A percentile compares a stretch with the other conserved stretches of the same genome.
phyloP scores from a whole-genome alignment of 805 yeast genomes.

The Millerozyma miso region DNA sequence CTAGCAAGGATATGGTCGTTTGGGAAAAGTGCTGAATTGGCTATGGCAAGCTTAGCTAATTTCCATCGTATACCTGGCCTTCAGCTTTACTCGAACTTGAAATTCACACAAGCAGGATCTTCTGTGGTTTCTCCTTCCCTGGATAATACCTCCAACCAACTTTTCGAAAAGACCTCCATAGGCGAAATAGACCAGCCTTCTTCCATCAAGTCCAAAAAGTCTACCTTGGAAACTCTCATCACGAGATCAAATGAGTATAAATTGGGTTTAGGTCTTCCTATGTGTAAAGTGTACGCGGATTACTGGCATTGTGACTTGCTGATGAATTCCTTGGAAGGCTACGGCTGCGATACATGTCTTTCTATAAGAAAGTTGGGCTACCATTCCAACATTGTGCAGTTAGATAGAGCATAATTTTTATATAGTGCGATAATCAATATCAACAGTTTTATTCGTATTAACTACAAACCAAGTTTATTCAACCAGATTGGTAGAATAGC shows the following conservation, averaged over 20 bases:
- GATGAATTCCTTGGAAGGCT: slow-evolving; percentile 81
- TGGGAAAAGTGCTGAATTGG: slow-evolving; percentile 62
- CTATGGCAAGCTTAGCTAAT: slow-evolving; percentile 55
- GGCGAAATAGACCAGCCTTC: slow-evolving; percentile 30
- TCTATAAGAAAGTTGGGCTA: slow-evolving; percentile 75
- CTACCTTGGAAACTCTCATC: slow-evolving; percentile 62
- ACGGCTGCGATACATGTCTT: slow-evolving; percentile 85
- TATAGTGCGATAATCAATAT: slow-evolving; percentile 1
- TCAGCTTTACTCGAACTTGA: slow-evolving; percentile 37
- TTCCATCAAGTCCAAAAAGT: slow-evolving; percentile 27
- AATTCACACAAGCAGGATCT: slow-evolving; percentile 39
- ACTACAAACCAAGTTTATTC: neutral
- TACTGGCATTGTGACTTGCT: slow-evolving; percentile 93
- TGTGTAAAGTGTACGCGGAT: slow-evolving; percentile 90
- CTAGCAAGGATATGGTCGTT: slow-evolving; percentile 80
- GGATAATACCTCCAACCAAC: slow-evolving; percentile 6
- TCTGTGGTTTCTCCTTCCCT: slow-evolving; percentile 24
- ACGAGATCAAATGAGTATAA: slow-evolving; percentile 71
- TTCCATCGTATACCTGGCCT: slow-evolving; percentile 71
- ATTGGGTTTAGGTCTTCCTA: slow-evolving; percentile 85
- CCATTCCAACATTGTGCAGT: slow-evolving; percentile 55
- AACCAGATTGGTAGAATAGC: neutral
- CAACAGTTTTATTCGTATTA: neutral
- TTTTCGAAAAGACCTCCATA: slow-evolving; percentile 38
- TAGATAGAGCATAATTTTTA: slow-evolving; percentile 59